Base-by-base conservation (phyloP, 495 filamentous ascomycete genomes). In the Daldinia vernicosa region DNA sequence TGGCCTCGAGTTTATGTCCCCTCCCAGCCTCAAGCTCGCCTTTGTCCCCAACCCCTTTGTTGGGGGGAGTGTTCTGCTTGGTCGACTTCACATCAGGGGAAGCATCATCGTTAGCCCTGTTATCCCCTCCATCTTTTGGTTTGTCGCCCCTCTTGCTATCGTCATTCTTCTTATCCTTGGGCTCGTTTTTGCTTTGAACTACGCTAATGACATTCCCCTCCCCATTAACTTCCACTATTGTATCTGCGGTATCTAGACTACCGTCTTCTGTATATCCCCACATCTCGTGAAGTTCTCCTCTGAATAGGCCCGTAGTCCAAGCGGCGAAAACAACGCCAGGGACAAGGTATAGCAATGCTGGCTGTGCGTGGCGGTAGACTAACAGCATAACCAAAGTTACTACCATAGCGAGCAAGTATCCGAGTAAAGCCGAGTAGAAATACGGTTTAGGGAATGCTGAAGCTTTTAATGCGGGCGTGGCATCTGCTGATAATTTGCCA, bases 301-400 rank as follows among this genome's bases (percentile, higher is more conserved):
- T 87, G 11, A 85, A 66, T 1, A 89, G 65, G 5, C 90, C 95
- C n/a, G 91, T 94, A n/a, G 88, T 79, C 93, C 93, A 97, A 9
- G 97, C 71, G 1, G 89, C 84, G 11, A 84, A 82, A 11, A 97
- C 76, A 3, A 98, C 94, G 1, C 92, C 89, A 0, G 95, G 95
- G 2, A 98, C 96, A 14, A 99, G 88, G 74, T 99, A 99, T 7
- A 99, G 81, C 43, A 99, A 84, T 11, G 95, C 95, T 0, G 95
- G 95, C 71, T 99, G 95, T 9, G 91, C 92, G 68, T 95, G 93
- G 35, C 89, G 84, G 63, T 85, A 94, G 22, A 91, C 80, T 33
- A 94, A 84, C 84, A 98, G 92, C 35, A 93, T 90, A 0, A 84
- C 80, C 30, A 98, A 76, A 0, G 95, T 98, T 7, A 84, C 78